Conservation (phyloP, 352 stramenopile species). For the Phytopythium aichiense region DNA sequence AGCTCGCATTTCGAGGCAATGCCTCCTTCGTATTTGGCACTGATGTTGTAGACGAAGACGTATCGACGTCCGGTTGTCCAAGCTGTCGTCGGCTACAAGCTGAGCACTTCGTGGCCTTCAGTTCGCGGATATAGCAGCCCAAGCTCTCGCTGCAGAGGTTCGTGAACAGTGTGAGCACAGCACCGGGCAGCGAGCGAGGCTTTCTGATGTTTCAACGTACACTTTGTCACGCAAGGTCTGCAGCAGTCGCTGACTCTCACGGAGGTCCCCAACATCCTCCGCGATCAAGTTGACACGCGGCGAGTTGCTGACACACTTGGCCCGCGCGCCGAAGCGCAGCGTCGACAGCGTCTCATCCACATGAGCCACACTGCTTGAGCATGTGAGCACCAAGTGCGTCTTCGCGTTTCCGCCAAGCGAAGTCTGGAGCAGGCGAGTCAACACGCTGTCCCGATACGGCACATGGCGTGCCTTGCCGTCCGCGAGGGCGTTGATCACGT, state of each 20-base stretch:
- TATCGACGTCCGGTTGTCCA: not conserved
- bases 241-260: conserved; percentile 29
- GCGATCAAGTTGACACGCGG: conserved; percentile 59
- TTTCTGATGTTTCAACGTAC: conserved; percentile 13
- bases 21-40: not conserved
- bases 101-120: conserved; percentile 27
- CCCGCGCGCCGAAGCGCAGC: conserved; percentile 86
- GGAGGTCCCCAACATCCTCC: conserved; percentile 29
- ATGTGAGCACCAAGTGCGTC: conserved; percentile 80
- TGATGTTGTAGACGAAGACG: too few species aligned
- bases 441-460: conserved; percentile 87
- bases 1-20: too few species aligned
- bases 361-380: conserved; percentile 30
- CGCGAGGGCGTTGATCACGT: conserved; percentile 65
- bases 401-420: conserved; percentile 87
- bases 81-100: conserved; percentile 5
- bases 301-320: conserved; percentile 77
- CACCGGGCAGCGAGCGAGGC: not conserved
- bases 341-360: conserved; percentile 81
- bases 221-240: conserved; percentile 52
- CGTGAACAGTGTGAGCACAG: not conserved
- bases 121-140: conserved; percentile 45
- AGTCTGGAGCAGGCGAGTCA: conserved; percentile 85
- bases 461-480: conserved; percentile 36
- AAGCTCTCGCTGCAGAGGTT: conserved; percentile 29